Conservation (phyloP, 306 rosid species). For the Neltuma alba region DNA sequence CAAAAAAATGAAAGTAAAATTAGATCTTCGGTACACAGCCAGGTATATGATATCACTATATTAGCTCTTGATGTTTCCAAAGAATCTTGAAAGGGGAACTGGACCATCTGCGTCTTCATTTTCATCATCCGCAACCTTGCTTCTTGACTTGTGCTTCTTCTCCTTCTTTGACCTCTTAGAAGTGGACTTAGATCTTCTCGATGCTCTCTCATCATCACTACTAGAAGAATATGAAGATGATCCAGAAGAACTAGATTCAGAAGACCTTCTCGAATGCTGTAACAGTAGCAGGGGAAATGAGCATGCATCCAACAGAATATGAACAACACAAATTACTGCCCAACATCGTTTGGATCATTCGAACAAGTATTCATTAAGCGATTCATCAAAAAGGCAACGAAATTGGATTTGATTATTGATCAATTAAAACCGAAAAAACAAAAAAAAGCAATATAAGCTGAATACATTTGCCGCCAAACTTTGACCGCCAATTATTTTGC, state of each 20-base stretch:
- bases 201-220: conserved; percentile 68
- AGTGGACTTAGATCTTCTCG: conserved; percentile 84
- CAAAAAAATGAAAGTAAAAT: conserved; percentile 17
- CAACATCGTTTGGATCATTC: conserved; percentile 2
- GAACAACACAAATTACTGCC: conserved; percentile 6
- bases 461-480: conserved; percentile 23
- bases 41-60: conserved; percentile 31
- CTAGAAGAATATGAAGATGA: conserved; percentile 69
- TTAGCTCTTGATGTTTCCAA: conserved; percentile 64
- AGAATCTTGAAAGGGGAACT: conserved; percentile 88
- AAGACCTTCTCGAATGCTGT: conserved; percentile 83
- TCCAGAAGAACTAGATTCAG: conserved; percentile 68
- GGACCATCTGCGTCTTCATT: conserved; percentile 71
- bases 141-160: conserved; percentile 72
- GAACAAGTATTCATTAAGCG: background rate
- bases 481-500: conserved; percentile 1
- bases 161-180: conserved; percentile 82
- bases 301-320: background rate
- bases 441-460: background rate
- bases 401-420: background rate
- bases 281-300: conserved; percentile 32
- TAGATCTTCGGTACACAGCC: conserved; percentile 44
- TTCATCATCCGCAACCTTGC: conserved; percentile 57
- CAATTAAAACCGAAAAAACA: conserved; percentile 12
- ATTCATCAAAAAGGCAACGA: background rate